Conservation (phyloP, 2,329 filamentous ascomycete species). For the Diaporthe sp. region DNA sequence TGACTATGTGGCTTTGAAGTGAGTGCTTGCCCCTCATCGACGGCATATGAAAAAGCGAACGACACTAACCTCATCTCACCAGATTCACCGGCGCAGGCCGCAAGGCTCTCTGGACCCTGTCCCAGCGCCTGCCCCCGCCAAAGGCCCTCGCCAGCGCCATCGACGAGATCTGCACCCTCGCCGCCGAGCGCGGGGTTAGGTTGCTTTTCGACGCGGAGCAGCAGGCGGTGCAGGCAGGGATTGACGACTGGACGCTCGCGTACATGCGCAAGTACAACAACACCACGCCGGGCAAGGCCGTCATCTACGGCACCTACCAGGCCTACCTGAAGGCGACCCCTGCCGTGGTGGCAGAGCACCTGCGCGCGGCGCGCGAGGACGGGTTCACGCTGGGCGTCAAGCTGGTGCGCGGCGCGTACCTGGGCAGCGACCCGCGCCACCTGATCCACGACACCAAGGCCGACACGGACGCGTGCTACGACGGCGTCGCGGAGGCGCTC, state of each 20-base stretch:
- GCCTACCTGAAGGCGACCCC: constrained; percentile 79
- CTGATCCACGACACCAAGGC: constrained; percentile 80
- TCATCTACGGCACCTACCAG: constrained; percentile 87
- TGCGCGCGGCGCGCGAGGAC: constrained; percentile 69
- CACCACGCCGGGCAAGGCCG: constrained; percentile 63
- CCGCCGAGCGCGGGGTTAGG: constrained; percentile 76
- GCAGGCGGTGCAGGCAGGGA: constrained; percentile 81
- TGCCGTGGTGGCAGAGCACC: constrained; percentile 69
- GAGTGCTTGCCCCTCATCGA: constrained; percentile 42
- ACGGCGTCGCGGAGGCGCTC: constrained; percentile 77
- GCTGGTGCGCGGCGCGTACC: constrained; percentile 81
- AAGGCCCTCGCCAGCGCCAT: constrained; percentile 78
- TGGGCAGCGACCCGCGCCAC: constrained; percentile 77
- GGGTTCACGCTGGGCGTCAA: constrained; percentile 80
- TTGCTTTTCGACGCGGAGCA: constrained; percentile 92
- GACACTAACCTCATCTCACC: not conserved
- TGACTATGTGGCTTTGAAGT: constrained; percentile 78
- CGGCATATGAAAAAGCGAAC: not conserved
- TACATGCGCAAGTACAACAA: constrained; percentile 85
- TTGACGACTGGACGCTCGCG: constrained; percentile 84
- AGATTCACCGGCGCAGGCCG: constrained; percentile 85
- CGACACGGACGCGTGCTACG: constrained; percentile 80
- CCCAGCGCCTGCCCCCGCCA: constrained; percentile 73
- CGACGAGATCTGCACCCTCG: constrained; percentile 80
- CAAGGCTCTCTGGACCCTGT: constrained; percentile 77